Conservation (phyloP, 352 stramenopile genomes). For the Phytophthora vignae region DNA sequence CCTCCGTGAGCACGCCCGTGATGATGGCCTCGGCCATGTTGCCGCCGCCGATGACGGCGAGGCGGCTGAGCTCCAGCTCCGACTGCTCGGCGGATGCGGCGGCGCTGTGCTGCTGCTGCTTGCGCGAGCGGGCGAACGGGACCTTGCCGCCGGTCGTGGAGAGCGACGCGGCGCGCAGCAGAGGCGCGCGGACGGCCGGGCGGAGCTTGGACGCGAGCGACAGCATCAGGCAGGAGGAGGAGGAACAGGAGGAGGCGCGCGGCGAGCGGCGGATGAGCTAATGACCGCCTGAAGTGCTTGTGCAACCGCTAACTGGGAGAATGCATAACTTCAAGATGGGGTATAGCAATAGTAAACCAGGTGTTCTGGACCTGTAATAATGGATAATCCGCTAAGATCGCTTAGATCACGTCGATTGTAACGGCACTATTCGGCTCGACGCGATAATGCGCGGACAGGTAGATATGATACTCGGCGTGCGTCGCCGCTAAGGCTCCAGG, state of each 20-base stretch:
- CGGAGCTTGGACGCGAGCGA: constrained; percentile 20
- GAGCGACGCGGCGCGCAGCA: constrained; percentile 14
- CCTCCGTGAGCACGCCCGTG: constrained; percentile 75
- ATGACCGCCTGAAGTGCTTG: constrained; percentile 7
- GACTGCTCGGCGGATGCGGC: constrained; percentile 1
- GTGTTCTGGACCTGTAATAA: neutral
- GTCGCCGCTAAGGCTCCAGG: neutral
- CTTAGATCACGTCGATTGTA: no score
- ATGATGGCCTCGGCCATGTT: constrained; percentile 93
- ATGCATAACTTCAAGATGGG: constrained; percentile 15
- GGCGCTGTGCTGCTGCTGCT: constrained; percentile 13
- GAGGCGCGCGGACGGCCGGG: constrained; percentile 8
- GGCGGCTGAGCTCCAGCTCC: constrained; percentile 54
- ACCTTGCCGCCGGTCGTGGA: constrained; percentile 26
- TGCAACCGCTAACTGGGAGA: constrained; percentile 1
- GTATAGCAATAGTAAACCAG: no score
- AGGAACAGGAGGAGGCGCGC: neutral
- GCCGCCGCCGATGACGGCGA: constrained; percentile 87
- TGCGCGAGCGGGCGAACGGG: constrained; percentile 34
- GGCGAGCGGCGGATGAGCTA: constrained; percentile 22
- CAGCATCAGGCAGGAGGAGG: neutral
- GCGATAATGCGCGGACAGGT: constrained; percentile 39
- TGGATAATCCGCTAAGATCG: neutral
- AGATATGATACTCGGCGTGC: neutral
- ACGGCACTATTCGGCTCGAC: no score